Evolutionary conservation across 768 basidiomycete genomes (phyloP), one percentile per base, ranked within the genome.

Genomic region (Mycena rosella): DNA sequence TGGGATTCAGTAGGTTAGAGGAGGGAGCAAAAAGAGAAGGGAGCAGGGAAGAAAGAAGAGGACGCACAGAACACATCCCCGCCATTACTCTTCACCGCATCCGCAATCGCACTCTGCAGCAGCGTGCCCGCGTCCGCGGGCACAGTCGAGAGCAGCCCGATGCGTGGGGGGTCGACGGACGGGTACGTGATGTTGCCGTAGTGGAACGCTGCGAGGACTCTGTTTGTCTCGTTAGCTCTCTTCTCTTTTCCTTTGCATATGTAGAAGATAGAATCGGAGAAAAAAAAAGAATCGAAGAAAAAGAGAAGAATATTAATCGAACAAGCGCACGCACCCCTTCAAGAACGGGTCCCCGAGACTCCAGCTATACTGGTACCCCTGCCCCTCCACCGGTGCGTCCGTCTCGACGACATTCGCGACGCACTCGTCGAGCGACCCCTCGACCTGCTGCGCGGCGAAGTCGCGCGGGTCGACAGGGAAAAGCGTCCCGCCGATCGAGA

Each of bases 391-490:
- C 0, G 92, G 93, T 3, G 89, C 80, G 72, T 94, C 92, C 29
- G 92, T 93, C 9, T 81, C 58, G 3, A 83, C 88, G 22, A 94
- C 69, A 59, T 87, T 91, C 2, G 89, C 77, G 14, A 67, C 72
- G 73, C 93, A 95, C 0, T 75, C 72, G 18, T 80, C 73, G 0
- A 83, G 78, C 22, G 79, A 74, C 56, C 81, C 79, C 0, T 75
- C 64, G 56, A 75, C 80, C 4, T 77, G 79, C 66, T 87, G 87
- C 8, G 76, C 76, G 5, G 85, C 79, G 65, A 94, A 90, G 76
- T 94, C 93, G 27, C 91, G 87, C 18, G 92, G 89, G 75, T 94
- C 93, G 24, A 93, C 86, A 0, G 91, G 87, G 78, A 94, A 95
- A 29, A 86, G 74, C 67, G 81, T 80, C 13, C 93, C 91, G 18